Base-by-base conservation (phyloP, 441 rosid species). In the Hura crepitans region DNA sequence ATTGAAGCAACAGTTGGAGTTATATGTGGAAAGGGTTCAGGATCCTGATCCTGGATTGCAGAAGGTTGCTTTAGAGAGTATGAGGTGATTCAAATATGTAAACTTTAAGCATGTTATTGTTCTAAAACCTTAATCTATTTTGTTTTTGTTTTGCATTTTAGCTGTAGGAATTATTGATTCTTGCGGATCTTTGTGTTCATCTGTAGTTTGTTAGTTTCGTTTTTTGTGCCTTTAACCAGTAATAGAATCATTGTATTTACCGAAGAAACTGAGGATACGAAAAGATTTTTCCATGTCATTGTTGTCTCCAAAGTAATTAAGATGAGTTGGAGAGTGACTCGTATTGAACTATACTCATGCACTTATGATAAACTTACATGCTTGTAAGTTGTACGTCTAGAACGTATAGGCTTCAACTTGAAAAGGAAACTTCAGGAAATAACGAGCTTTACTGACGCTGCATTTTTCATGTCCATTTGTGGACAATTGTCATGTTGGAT, bases 1-100 rank as follows among this genome's bases (percentile, higher is more conserved):
- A 27, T 78, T 94, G 78, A 90, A 90, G 87, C 90, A 94, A 78
- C 97, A 94, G 69, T 74, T 94, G 72, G 99, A 94, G 83, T 76
- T 94, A 66, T 90, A 90, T 69, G 97, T 92, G 35, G 98, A 95
- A 70, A 86, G 98, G 74, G 93, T 85, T 79, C 98, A 90, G 82
- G 99, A 92, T 75, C 77, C 95, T 49, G 89, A 95, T 71, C 89
- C 95, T 6, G 90, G 85, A 11, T 72, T 90, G 77, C 98, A 95
- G 88, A 92, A 85, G 83, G 81, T 83, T 66, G 96, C 97, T 46
- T 85, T 95, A 47, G 92, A 95, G 79, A 89, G 94, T 83, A 85
- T 92, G 97, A 92, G 97, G 99, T 94, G 73, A 49, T 70, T 42
- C 37, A 18, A 31, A 65, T n/a, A 35, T 49, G 59, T 1, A 49